A percentile compares a stretch with the other conserved stretches of the same genome.
Conservation (phyloP, 805 yeast genomes). For the Monosporozyma yasuniensis region DNA sequence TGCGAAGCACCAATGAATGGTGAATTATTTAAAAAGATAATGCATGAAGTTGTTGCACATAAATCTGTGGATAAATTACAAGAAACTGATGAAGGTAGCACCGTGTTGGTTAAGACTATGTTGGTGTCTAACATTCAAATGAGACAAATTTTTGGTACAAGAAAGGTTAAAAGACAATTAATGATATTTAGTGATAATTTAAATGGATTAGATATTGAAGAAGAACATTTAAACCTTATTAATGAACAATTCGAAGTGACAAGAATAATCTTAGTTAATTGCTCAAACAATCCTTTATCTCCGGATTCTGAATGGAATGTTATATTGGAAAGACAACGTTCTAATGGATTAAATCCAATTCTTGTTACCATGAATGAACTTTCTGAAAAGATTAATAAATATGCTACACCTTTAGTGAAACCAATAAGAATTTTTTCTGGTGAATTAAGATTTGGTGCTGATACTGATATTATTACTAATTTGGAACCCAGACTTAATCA, state of each 20-base stretch:
- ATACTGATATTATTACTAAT: slow-evolving; percentile 4
- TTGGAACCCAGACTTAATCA: not conserved
- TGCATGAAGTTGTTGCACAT: slow-evolving; percentile 12
- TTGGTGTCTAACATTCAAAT: slow-evolving; percentile 19
- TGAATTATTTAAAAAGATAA: slow-evolving; percentile 5
- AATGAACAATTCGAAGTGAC: slow-evolving; percentile 15
- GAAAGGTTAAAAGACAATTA: slow-evolving; percentile 20
- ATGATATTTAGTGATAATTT: slow-evolving; percentile 23
- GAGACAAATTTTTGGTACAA: slow-evolving; percentile 16
- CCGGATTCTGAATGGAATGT: slow-evolving; percentile 12
- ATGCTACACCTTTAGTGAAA: slow-evolving; percentile 16
- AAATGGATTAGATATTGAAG: slow-evolving; percentile 17
- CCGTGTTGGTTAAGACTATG: slow-evolving; percentile 4
- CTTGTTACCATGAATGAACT: slow-evolving; percentile 13
- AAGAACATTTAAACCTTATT: slow-evolving; percentile 18
- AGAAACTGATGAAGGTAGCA: slow-evolving; percentile 1
- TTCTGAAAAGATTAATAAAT: slow-evolving; percentile 9
- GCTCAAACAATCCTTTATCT: slow-evolving; percentile 4
- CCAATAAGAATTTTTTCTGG: slow-evolving; percentile 28
- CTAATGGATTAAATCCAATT: slow-evolving; percentile 8
- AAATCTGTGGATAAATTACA: not conserved
- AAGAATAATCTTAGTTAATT: slow-evolving; percentile 18
- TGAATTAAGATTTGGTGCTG: slow-evolving; percentile 22
- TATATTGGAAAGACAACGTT: slow-evolving; percentile 12
- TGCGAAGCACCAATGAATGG: slow-evolving; percentile 20